Evolutionary conservation across 139 green algal species (phyloP), one percentile per base, ranked within the genome.

Genomic region (Mychonastes homosphaera): DNA sequence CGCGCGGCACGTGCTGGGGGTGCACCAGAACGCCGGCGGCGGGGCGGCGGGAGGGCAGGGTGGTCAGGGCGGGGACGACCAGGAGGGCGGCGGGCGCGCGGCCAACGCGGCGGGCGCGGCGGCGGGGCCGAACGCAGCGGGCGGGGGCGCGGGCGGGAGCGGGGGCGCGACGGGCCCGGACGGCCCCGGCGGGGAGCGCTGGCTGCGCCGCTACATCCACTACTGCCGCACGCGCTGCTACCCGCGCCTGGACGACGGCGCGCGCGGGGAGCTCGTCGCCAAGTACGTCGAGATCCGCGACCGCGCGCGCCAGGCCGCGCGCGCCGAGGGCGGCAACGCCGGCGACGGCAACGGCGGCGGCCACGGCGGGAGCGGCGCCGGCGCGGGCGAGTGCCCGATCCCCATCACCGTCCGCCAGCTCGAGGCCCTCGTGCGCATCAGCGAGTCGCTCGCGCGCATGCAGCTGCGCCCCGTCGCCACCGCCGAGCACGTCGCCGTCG

Each of bases 341-440:
- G 34, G 1, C n/a, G 24, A 29, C 19, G 34, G 2, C 7, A 7
- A 48, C 8, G 23, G 45, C 45, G 23, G 45, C 45, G 23, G 45
- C 21, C 13, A 19, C 21, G 19, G 45, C 45, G 15, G 19, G 39
- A 46, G 39, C 16, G 9, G n/a, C 19, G 58, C 56, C 41, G 41
- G n/a, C n/a, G 44, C 47, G 34, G 59, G 59, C 28, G 59, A 60
- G 45, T 46, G 36, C 32, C 61, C 61, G 26, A 68, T 68, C 61
- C 61, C 59, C 49, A 67, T 67, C 34, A 67, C 59, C 9, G 89
- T 98, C 40, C 75, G 91, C 15, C 91, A 97, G 84, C 82, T 99
- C 57, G 92, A 99, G 79, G 92, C 92, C 4, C 76, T 99, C 27
- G 76, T 97, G 19, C 85, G 92, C 47, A 81, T 99, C 55, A 75